A percentile compares a stretch with the other conserved stretches of the same genome.
These are phyloP conservation scores for Fonsecaea pedrosoi DNA, from an alignment of 2,329 filamentous ascomycete species.

Conservation along the genomic window DNA sequence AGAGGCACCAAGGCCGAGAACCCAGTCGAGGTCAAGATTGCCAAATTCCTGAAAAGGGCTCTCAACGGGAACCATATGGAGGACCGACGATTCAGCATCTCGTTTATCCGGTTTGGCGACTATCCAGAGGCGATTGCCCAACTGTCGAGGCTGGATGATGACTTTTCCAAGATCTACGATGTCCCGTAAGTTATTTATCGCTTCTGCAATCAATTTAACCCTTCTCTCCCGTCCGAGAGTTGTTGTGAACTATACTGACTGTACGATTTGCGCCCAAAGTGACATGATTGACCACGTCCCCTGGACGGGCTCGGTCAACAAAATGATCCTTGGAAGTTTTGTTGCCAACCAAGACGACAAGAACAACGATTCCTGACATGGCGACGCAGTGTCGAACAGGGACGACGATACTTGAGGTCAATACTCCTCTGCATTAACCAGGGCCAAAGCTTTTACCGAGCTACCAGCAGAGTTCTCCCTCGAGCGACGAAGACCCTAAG, in stretches of 20 bases:
- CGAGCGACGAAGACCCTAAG: no score
- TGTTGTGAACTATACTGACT: neutral
- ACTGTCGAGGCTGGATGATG: neutral
- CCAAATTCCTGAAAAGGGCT: neutral
- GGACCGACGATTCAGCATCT: neutral
- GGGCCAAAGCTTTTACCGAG: no score
- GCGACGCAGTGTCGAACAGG: no score
- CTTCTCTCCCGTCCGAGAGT: neutral
- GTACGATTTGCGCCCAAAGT: neutral
- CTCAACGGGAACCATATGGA: neutral
- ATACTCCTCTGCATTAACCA: no score
- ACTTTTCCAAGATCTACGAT: neutral
- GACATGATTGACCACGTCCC: conserved; percentile 5
- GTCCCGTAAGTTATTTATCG: neutral
- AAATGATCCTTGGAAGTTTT: conserved; percentile 3
- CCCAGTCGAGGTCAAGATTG: neutral
- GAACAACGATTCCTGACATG: no score
- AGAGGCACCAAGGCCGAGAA: neutral
- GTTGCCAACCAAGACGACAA: no score
- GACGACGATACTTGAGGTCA: no score
- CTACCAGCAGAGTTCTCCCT: no score
- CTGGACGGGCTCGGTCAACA: neutral
- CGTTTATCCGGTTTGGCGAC: neutral
- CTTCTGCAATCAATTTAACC: no score
- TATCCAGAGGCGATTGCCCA: neutral